Evolutionary conservation across 305 asterid genomes (phyloP).

Genomic region (Fraxinus sp.): DNA sequence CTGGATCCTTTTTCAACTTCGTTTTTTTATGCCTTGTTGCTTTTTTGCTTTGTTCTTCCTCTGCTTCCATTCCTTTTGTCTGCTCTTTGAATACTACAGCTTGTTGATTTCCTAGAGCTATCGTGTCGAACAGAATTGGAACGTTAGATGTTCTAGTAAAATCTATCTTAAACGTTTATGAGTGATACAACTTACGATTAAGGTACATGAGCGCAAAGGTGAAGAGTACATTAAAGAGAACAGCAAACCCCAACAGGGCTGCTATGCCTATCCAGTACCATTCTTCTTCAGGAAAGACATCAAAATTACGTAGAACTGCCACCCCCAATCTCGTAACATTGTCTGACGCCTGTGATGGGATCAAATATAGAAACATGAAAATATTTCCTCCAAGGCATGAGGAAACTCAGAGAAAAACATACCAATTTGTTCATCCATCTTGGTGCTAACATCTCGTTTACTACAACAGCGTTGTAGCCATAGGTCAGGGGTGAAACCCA

Average conservation of each 20-base stretch:
- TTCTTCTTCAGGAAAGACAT: constrained; percentile 39
- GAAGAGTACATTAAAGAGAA: constrained; percentile 52
- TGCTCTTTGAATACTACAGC: constrained; percentile 53
- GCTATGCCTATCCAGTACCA: constrained; percentile 71
- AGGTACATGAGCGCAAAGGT: constrained; percentile 59
- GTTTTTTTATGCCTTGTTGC: constrained; percentile 27
- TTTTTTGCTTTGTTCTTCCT: constrained; percentile 29
- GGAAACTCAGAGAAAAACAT: constrained; percentile 15
- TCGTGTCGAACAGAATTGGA: background rate
- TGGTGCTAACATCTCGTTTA: constrained; percentile 55
- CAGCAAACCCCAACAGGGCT: constrained; percentile 46
- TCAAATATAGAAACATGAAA: background rate
- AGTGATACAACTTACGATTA: constrained; percentile 45
- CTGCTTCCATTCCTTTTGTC: constrained; percentile 38
- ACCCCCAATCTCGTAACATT: constrained; percentile 41
- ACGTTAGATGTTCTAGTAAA: background rate
- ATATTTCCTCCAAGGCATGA: background rate
- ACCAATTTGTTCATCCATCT: constrained; percentile 53
- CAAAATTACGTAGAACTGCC: constrained; percentile 39
- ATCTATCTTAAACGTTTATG: constrained; percentile 5
- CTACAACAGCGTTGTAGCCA: constrained; percentile 45
- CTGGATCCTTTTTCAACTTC: constrained; percentile 34
- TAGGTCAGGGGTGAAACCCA: constrained; percentile 59
- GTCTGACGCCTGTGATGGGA: constrained; percentile 38
- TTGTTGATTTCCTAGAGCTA: constrained; percentile 55